Evolutionary conservation across 306 rosid genomes (phyloP), one percentile per base, ranked within the genome.

Genomic region (Albizia julibrissin): DNA sequence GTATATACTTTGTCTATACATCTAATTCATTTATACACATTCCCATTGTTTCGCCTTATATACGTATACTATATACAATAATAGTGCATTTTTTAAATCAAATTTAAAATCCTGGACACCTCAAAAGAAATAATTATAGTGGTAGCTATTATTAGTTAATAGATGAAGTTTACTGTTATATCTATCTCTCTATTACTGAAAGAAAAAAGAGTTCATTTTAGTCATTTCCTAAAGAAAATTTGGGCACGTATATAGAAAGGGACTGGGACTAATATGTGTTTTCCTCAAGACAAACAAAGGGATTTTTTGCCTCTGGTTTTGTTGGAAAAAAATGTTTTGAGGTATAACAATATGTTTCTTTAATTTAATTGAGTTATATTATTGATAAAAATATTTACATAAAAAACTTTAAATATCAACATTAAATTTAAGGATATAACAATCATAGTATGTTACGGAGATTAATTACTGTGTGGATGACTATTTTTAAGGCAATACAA

Each of bases 1-100:
- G 98, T 89, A 15, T 47, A 4, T 22, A 5, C 40, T 14, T 0
- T 65, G 1, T 22, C 10, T n/a, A 58, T 58, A 22, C 65, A 22
- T 21, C 3, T 22, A 11, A 58, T 58, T n/a, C 31, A 22, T 58
- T 58, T 8, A 18, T 8, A 56, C 26, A 56, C 27, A 21, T 19
- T 8, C 9, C 11, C 24, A 19, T 52, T 52, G 21, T 52, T 52
- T 52, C 59, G 1, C 24, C 59, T 47, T 47, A 47, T 47, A 47
- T 3, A 3, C 18, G 18, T 47, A 14, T 14, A 47, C 52, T 47
- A 47, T 46, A 46, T 46, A 50, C 58, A 50, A 6, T 16, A 50
- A 6, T 16, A 50, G 8, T 50, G 22, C 22, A 5, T 50, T 50
- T 50, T 18, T 15, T 16, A 50, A 19, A 8, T 19, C 58, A 50